Percentiles rank a stretch among this genome's conserved stretches.
phyloP scores from a whole-genome alignment of 495 filamentous ascomycete species.

The Mycothermus thermophilus region DNA sequence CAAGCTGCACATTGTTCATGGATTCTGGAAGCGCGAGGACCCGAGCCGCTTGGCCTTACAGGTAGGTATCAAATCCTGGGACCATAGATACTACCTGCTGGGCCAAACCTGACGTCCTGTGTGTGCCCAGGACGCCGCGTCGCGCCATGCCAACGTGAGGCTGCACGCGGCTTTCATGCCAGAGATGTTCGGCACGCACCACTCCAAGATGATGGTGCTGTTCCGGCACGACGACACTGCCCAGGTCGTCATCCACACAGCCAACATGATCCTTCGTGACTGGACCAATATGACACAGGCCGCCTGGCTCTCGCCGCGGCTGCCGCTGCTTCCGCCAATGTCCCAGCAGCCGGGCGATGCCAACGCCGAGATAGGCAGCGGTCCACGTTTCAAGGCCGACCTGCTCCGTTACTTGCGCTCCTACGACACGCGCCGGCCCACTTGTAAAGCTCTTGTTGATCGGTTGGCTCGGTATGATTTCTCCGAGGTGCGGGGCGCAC shows the following conservation, averaged over 20 bases:
- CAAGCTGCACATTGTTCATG: constrained; percentile 67
- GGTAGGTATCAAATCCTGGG: constrained; percentile 28
- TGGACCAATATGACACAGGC: constrained; percentile 84
- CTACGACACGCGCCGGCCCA: constrained; percentile 45
- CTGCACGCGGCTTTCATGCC: constrained; percentile 69
- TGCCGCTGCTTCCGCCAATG: constrained; percentile 32
- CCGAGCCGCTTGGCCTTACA: constrained; percentile 43
- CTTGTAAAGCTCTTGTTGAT: constrained; percentile 35
- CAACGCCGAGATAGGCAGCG: constrained; percentile 37
- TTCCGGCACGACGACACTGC: constrained; percentile 62
- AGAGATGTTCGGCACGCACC: constrained; percentile 76
- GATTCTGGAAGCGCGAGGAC: constrained; percentile 73
- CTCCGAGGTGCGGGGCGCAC: constrained; percentile 48
- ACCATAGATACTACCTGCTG: constrained; percentile 1
- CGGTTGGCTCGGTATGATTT: constrained; percentile 58
- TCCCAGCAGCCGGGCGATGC: background rate
- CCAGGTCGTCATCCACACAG: constrained; percentile 76
- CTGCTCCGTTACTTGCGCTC: constrained; percentile 56
- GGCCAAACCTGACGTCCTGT: too few species aligned
- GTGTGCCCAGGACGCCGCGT: constrained; percentile 39
- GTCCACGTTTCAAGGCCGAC: constrained; percentile 61
- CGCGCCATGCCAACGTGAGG: constrained; percentile 50
- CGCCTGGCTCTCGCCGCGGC: constrained; percentile 63
- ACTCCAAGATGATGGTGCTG: constrained; percentile 69
- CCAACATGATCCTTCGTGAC: constrained; percentile 75